Percentiles rank a stretch among this genome's conserved stretches.
Evolutionary conservation across 805 yeast genomes (phyloP).

Genomic region (Dipodascus albidus): DNA sequence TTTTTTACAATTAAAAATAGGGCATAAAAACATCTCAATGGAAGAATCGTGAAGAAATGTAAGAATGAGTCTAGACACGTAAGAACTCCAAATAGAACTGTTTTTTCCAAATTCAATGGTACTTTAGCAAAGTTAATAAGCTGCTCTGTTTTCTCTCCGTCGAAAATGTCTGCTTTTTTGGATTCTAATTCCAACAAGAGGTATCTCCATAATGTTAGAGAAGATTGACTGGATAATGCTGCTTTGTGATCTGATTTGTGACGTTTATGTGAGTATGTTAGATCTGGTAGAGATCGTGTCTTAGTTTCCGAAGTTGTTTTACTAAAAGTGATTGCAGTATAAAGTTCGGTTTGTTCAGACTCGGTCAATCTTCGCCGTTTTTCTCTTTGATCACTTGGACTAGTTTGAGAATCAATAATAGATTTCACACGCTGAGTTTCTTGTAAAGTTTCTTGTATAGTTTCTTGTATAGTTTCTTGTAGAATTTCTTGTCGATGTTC

Average conservation of each 20-base stretch:
- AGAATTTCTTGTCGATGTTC: background rate
- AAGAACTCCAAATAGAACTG: conserved; percentile 58
- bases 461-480: too few relatives aligned
- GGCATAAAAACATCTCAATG: conserved; percentile 31
- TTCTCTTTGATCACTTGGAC: background rate
- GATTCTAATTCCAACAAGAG: conserved; percentile 32
- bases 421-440: too few relatives aligned
- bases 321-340: background rate
- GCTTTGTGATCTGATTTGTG: background rate
- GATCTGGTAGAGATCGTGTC: background rate
- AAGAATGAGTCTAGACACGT: conserved; percentile 64
- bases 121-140: conserved; percentile 49
- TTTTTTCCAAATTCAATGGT: conserved; percentile 56
- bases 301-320: background rate
- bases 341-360: background rate
- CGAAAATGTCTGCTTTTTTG: conserved; percentile 5
- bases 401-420: background rate
- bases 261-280: background rate
- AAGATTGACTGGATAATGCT: background rate
- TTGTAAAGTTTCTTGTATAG: too few relatives aligned
- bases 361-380: background rate
- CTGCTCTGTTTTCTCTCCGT: conserved; percentile 33
- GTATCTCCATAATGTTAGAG: conserved; percentile 26
- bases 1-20: background rate
- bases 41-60: conserved; percentile 54